Evolutionary conservation across 768 basidiomycete species (phyloP), one percentile per base, ranked within the genome.

Genomic region (Xerocomellus chrysenteron): DNA sequence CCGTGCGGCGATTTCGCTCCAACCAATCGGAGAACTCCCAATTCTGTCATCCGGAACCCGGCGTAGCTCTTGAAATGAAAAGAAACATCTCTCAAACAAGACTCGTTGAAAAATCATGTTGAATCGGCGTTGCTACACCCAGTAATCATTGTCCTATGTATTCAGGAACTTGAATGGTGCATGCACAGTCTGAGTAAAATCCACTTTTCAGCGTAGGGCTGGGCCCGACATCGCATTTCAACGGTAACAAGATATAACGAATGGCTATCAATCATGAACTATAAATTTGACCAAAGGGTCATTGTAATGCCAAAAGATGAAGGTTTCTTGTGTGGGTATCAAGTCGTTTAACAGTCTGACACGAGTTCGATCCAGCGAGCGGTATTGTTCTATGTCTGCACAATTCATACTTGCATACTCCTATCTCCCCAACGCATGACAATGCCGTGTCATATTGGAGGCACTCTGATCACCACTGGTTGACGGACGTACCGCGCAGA

Each of bases 401-500:
- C 44, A 17, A 19, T 51, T 55, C 42, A 57, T 40, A 56, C 50
- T 21, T 47, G 33, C 28, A 33, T 36, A 42, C 52, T 49, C 46
- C 58, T 42, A 17, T 26, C 50, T 43, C 50, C 48, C 40, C 55
- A 41, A 35, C 13, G 37, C 19, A 57, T 28, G 19, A 49, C 56
- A 52, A 51, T 26, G 17, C n/a, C 47, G 7, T 47, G 21, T 66
- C 56, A 68, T 54, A 67, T 58, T 21, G 53, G 64, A 32, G 68
- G 33, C 36, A 54, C 52, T 54, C 70, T 65, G 46, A 71, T 54
- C 33, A 68, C 52, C 64, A 71, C 58, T 19, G 70, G 70, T 35
- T 71, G 69, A 54, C 57, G 68, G 33, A 70, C 59, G 54, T 73
- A 73, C 56, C 76, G 75, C 45, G 76, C 75, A 24, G 82, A 81